These are phyloP conservation scores for Ceratocystiopsis brevicomis DNA, from an alignment of 2,329 filamentous ascomycete species.

Conservation along the genomic window DNA sequence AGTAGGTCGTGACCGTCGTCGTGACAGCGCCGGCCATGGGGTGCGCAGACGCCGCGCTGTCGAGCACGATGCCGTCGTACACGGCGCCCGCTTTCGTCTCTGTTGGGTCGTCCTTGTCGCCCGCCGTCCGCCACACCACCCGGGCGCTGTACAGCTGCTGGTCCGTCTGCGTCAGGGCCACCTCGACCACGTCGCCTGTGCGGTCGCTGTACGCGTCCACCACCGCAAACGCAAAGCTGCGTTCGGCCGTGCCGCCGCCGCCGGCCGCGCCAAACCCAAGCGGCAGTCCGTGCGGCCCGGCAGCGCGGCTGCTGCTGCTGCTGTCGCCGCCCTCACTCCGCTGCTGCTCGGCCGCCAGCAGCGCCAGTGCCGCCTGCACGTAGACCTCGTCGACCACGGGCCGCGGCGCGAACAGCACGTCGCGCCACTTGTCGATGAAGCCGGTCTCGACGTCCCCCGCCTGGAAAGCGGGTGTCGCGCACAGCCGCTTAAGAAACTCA, in stretches of 20 bases:
- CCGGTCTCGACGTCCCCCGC: conserved; percentile 83
- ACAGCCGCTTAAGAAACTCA: conserved; percentile 83
- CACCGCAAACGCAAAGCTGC: conserved; percentile 32
- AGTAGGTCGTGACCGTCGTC: conserved; percentile 48
- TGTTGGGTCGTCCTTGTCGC: neutral
- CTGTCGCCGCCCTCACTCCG: neutral
- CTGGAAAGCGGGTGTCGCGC: conserved; percentile 63
- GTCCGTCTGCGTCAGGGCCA: conserved; percentile 28
- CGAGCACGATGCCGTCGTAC: conserved; percentile 27
- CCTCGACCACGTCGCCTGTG: conserved; percentile 32
- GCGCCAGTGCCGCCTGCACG: conserved; percentile 68
- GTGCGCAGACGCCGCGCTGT: conserved; percentile 13
- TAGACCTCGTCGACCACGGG: conserved; percentile 53
- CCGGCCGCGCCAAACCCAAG: conserved; percentile 34
- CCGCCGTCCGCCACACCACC: conserved; percentile 23
- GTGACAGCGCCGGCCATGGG: conserved; percentile 9
- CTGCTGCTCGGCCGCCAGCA: conserved; percentile 33
- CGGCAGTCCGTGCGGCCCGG: conserved; percentile 22
- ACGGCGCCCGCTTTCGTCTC: conserved; percentile 8
- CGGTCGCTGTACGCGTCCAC: conserved; percentile 37
- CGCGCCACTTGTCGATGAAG: conserved; percentile 77
- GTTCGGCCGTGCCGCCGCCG: conserved; percentile 17
- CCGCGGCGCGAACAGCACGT: conserved; percentile 53
- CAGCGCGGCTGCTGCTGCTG: neutral
- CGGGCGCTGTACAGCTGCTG: conserved; percentile 27